Percentiles rank a stretch among this genome's conserved stretches.
Evolutionary conservation across 495 filamentous ascomycete genomes (phyloP).

Genomic region (Diplogelasinospora grovesii): DNA sequence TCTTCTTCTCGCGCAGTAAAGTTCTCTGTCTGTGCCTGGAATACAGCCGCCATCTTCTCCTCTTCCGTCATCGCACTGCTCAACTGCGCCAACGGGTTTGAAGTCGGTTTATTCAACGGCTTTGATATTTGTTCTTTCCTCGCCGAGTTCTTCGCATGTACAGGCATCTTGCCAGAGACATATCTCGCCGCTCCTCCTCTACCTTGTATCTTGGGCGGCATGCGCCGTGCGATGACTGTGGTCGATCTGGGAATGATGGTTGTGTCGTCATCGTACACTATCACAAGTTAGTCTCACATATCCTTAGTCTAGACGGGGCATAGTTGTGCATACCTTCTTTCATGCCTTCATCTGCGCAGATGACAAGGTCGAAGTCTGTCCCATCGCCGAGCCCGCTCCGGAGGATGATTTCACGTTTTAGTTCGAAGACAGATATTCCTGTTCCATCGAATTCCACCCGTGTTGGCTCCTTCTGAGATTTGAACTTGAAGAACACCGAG

Average conservation of each 20-base stretch:
- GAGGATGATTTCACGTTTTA: conserved; percentile 96
- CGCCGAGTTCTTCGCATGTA: conserved; percentile 74
- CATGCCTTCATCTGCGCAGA: conserved; percentile 76
- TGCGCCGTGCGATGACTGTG: conserved; percentile 80
- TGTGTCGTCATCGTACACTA: conserved; percentile 96
- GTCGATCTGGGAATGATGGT: conserved; percentile 90
- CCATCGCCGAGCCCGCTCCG: conserved; percentile 91
- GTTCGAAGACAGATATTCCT: conserved; percentile 94
- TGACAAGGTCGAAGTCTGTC: conserved; percentile 90
- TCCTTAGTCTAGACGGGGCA: neutral
- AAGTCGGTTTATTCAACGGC: conserved; percentile 45
- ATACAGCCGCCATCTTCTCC: conserved; percentile 83
- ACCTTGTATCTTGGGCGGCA: conserved; percentile 74
- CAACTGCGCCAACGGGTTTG: conserved; percentile 53
- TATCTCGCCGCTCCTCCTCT: conserved; percentile 88
- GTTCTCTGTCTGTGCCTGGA: conserved; percentile 74
- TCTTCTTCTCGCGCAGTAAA: conserved; percentile 86
- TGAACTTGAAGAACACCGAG: conserved; percentile 99
- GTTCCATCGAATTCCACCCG: conserved; percentile 96
- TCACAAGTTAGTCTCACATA: conserved; percentile 19
- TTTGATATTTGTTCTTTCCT: conserved; percentile 56
- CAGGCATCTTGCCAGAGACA: conserved; percentile 93
- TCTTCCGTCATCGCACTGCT: conserved; percentile 77
- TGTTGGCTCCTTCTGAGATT: conserved; percentile 92
- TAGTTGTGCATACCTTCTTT: conserved; percentile 68